A percentile compares a stretch with the other conserved stretches of the same genome.
Evolutionary conservation across 106 monocot genomes (phyloP).

Genomic region (Acanthochlamys bracteata): DNA sequence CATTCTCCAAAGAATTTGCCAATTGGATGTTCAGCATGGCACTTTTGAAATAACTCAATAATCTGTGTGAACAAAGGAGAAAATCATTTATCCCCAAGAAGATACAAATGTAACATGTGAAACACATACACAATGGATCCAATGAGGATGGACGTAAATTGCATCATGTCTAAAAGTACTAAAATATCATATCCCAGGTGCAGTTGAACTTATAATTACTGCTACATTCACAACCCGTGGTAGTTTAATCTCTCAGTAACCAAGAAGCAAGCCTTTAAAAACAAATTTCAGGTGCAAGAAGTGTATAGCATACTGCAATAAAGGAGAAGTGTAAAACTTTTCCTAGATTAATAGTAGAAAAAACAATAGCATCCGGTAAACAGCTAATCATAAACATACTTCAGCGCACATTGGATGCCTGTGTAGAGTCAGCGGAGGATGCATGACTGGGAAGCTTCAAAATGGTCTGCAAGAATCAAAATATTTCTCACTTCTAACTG

Average conservation of each 20-base stretch:
- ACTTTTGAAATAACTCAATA: constrained; percentile 87
- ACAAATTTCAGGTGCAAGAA: background rate
- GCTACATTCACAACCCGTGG: too few species aligned
- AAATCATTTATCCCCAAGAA: background rate
- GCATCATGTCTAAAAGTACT: too few species aligned
- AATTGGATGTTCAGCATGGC: constrained; percentile 76
- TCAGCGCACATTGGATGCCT: constrained; percentile 42
- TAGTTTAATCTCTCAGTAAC: background rate
- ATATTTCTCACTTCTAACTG: too few species aligned
- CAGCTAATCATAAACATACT: constrained; percentile 15
- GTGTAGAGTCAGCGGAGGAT: constrained; percentile 39
- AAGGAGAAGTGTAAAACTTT: background rate
- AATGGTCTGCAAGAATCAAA: too few species aligned
- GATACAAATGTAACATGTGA: background rate
- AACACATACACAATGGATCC: too few species aligned
- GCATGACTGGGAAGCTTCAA: constrained; percentile 16
- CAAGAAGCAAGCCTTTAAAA: background rate
- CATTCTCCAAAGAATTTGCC: constrained; percentile 88
- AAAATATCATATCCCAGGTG: too few species aligned
- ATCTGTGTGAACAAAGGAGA: constrained; percentile 30
- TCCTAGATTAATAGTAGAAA: background rate
- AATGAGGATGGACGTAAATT: too few species aligned
- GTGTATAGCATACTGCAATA: background rate
- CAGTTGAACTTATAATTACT: too few species aligned
- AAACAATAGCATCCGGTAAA: background rate